Base-by-base conservation (phyloP, 2,329 filamentous ascomycete species). In the Hypoxylon rubiginosum region DNA sequence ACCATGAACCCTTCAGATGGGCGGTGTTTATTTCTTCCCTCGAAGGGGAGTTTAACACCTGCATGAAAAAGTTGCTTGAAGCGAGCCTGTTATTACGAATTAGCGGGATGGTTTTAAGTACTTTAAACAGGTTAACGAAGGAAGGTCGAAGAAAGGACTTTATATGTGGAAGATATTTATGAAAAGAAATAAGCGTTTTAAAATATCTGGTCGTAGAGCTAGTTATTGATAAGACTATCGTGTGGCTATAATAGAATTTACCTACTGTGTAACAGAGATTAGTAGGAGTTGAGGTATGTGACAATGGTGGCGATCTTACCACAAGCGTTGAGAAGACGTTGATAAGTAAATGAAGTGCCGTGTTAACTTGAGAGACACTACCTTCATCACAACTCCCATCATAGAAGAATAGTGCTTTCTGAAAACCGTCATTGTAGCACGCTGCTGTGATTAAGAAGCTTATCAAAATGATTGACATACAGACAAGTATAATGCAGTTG, bases 61-160 rank as follows among this genome's bases (percentile, higher is more conserved):
- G 84, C 81, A 85, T 85, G 63, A 78, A 80, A 62, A 83, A 85
- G 70, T 84, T 84, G 43, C 80, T 83, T 8, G 82, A 81, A 8
- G 78, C 77, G 2, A 86, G 62, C 36, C 69, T 71, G 28, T 11
- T 2, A 30, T 17, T 45, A n/a, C n/a, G 50, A 24, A 28, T 54
- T 28, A 56, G 51, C 21, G 41, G 1, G 17, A 7, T 39, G n/a
- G 36, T 28, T 7, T 28, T 7, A 28, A 28, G 4, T 28, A 3
- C 26, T 28, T 28, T 28, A 3, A 28, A 7, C 26, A 28, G 26
- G 26, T 28, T 4, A 28, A 7, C 4, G 26, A 28, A 28, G 7
- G 26, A 36, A 3, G 9, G 15, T 36, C 3, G 34, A n/a, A 11
- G 15, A 36, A 9, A 11, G 9, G 15, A 9, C 17, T 6, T 17